A percentile compares a stretch with the other conserved stretches of the same genome.
Conservation (phyloP, 139 green algal genomes). For the Limnomonas spitsbergensis region DNA sequence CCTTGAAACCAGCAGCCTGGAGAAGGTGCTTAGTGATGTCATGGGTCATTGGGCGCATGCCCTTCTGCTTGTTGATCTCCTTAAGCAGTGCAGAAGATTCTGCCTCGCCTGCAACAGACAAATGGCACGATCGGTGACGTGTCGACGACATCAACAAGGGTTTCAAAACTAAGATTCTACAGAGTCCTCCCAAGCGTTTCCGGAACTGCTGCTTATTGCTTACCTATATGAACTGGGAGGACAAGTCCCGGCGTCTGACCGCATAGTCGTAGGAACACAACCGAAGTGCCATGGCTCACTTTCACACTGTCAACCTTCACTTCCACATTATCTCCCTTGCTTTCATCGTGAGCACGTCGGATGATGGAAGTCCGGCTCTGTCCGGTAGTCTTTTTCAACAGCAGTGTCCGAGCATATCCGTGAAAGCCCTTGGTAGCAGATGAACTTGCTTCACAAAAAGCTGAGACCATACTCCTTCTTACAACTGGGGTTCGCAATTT, state of each 20-base stretch:
- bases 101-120: constrained; percentile 4
- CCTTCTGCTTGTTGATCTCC: constrained; percentile 42
- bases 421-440: too few relatives aligned
- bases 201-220: background rate
- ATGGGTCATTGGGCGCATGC: constrained; percentile 54
- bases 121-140: background rate
- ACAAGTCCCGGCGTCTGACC: background rate
- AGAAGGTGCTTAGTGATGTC: constrained; percentile 58
- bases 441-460: too few relatives aligned
- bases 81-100: constrained; percentile 17
- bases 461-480: too few relatives aligned
- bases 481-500: too few relatives aligned
- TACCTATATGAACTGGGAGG: constrained; percentile 25
- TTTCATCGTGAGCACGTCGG: too few relatives aligned
- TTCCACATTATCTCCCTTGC: constrained; percentile 17
- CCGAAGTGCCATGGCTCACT: background rate
- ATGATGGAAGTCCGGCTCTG: too few relatives aligned
- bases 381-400: too few relatives aligned
- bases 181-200: background rate
- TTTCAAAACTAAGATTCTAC: background rate
- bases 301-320: constrained; percentile 20
- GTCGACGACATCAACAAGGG: background rate
- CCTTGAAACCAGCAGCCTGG: constrained; percentile 19
- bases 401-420: too few relatives aligned
- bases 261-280: constrained; percentile 9